phyloP scores from a whole-genome alignment of 352 stramenopile genomes.

The Blastocystis sp. region DNA sequence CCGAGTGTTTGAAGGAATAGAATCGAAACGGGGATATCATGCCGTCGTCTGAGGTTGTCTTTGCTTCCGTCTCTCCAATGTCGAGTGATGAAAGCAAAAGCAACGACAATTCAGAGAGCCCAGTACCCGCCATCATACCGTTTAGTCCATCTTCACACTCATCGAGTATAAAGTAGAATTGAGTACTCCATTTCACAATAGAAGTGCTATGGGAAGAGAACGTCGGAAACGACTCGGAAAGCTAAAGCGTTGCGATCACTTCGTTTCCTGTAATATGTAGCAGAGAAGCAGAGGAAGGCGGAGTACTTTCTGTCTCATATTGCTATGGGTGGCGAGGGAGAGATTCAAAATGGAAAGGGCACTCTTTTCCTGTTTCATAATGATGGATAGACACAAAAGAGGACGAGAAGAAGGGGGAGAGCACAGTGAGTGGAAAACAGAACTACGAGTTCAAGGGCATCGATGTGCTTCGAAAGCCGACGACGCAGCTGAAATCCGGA shows the following conservation, averaged over 20 bases:
- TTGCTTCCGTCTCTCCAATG: too few relatives aligned
- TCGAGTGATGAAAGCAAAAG: too few relatives aligned
- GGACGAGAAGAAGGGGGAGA: neutral
- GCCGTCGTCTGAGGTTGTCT: too few relatives aligned
- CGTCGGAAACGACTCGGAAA: neutral
- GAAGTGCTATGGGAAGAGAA: neutral
- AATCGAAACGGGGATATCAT: too few relatives aligned
- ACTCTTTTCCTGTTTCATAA: neutral
- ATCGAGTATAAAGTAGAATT: too few relatives aligned
- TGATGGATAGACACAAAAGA: neutral
- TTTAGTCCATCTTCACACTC: too few relatives aligned
- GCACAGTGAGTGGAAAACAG: slow-evolving; percentile 44
- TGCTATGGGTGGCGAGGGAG: slow-evolving; percentile 52
- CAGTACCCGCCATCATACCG: too few relatives aligned
- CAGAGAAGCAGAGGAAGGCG: neutral
- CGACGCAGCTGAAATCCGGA: slow-evolving; percentile 49
- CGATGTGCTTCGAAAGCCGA: slow-evolving; percentile 11
- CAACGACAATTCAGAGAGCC: too few relatives aligned
- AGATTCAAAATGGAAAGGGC: slow-evolving; percentile 26
- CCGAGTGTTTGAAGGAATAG: too few relatives aligned
- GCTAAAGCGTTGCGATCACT: neutral
- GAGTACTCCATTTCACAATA: neutral
- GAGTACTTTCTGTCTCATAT: slow-evolving; percentile 65
- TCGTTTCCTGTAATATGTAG: neutral
- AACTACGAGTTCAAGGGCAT: slow-evolving; percentile 63